These are phyloP conservation scores for Mycena rebaudengoi DNA, from an alignment of 768 basidiomycete genomes.

Conservation along the genomic window DNA sequence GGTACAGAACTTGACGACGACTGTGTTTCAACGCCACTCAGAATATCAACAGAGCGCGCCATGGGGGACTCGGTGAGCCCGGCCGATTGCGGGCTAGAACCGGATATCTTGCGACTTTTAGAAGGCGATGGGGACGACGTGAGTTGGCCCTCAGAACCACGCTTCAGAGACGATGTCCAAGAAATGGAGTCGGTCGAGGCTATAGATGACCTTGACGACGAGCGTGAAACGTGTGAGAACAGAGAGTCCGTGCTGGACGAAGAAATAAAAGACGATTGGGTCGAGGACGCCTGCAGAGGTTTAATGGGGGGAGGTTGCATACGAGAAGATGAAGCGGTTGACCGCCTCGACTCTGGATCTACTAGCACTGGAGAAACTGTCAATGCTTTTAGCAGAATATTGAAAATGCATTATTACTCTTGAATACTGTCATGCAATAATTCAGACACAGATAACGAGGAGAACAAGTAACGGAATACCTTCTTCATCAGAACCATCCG, in stretches of 20 bases:
- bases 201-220: conserved; percentile 12
- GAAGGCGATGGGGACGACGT: neutral
- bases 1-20: neutral
- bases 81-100: neutral
- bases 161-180: conserved; percentile 12
- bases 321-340: no score
- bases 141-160: neutral
- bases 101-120: conserved; percentile 6
- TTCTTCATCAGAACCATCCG: no score
- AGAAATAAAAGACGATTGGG: conserved; percentile 5
- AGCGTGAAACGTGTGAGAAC: neutral
- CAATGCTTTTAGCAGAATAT: no score
- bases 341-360: no score
- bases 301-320: no score
- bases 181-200: no score
- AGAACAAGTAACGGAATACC: no score
- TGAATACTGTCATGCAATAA: no score
- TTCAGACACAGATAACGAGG: no score
- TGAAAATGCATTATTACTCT: no score
- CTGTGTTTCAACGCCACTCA: neutral
- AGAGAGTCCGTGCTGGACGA: conserved; percentile 5
- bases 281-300: conserved; percentile 14
- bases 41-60: neutral
- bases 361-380: no score
- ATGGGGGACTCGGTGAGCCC: neutral